Evolutionary conservation across 2,329 filamentous ascomycete species (phyloP), one percentile per base, ranked within the genome.

Genomic region (Fusarium chlamydosporum): DNA sequence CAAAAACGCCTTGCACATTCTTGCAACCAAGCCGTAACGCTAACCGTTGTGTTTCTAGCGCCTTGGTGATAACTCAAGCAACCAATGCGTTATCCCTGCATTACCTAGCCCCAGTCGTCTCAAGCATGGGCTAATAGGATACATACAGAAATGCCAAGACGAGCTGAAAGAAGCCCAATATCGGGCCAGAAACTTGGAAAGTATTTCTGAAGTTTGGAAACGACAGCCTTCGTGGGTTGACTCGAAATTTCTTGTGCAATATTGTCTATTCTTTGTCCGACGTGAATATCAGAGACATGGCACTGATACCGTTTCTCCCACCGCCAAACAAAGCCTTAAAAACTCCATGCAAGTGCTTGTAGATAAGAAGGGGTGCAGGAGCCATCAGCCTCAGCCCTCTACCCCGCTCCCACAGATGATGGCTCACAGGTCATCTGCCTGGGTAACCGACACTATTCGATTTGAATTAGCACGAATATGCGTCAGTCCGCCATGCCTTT

Each of bases 121-220:
- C 20, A 67, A 50, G 46, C 37, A 63, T 46, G 33, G 26, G 38
- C 47, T 38, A 38, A 50, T 8, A 7, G 26, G 16, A 40, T 27
- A 27, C 47, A 60, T 23, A 33, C 31, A 61, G 37, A 31, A 57
- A 46, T 43, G 66, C 63, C 57, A 72, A 72, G 61, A 50, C 51
- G 38, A 74, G 72, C 70, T 74, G 72, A 73, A 69, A 56, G 55
- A 57, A 53, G 31, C 33, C 6, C 35, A 40, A n/a, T 41, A 27
- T 37, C 42, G 23, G 59, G 40, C n/a, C 23, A 18, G 41, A 41
- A 40, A 20, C 50, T 51, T 55, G 52, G 61, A 56, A 68, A 61
- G 45, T 48, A 57, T 41, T 43, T 41, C 35, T 31, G 12, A 37
- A 61, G 45, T 23, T 34, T 43, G 29, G 16, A 46, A 33, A 43